Evolutionary conservation across 2,329 filamentous ascomycete genomes (phyloP), one percentile per base, ranked within the genome.

Genomic region (Fusarium pininemorale): DNA sequence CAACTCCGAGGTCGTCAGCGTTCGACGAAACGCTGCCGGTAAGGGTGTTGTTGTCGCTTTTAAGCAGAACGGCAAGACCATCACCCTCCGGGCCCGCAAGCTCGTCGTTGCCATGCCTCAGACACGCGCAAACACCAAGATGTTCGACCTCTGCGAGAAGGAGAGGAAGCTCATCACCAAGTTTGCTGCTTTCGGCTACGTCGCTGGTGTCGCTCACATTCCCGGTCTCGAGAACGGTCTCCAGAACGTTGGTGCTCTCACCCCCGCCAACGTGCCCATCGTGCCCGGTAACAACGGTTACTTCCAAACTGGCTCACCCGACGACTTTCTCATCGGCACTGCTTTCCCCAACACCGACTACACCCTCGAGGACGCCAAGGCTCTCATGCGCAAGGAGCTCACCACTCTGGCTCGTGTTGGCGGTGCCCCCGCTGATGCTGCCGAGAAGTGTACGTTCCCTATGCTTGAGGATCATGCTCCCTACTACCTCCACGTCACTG

Each of bases 41-140:
- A 55, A 60, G 13, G 68, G 71, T 0, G 63, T 72, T 15, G 22
- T 60, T 24, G 24, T 74, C 0, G n/a, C 20, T 7, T 28, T 74
- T 3, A 51, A 69, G 32, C 72, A 65, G 7, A 7, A 42, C 14
- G 45, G 47, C 11, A 54, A 64, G 39, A 28, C 50, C 14, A 13
- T 53, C 42, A 56, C 53, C 3, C 41, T 63, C 35, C 51, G 58
- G 1, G 74, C 74, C 1, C 70, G 68, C 24, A 77, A 77, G 44
- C 63, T 77, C 1, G 22, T 77, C 3, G 55, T 77, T 4, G 75
- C 75, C 3, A 66, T 75, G 14, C 75, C 75, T 3, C 75, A 70
- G 16, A 73, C 66, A 13, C 16, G 75, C 1, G 16, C 75, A 18
- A 66, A 75, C 8, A 44, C 72, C 39, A 44, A 32, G 3, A 7